Percentiles rank a stretch among this genome's conserved stretches.
These are phyloP conservation scores for Knoxdaviesia proteae DNA, from an alignment of 2,329 filamentous ascomycete genomes.

Conservation along the genomic window DNA sequence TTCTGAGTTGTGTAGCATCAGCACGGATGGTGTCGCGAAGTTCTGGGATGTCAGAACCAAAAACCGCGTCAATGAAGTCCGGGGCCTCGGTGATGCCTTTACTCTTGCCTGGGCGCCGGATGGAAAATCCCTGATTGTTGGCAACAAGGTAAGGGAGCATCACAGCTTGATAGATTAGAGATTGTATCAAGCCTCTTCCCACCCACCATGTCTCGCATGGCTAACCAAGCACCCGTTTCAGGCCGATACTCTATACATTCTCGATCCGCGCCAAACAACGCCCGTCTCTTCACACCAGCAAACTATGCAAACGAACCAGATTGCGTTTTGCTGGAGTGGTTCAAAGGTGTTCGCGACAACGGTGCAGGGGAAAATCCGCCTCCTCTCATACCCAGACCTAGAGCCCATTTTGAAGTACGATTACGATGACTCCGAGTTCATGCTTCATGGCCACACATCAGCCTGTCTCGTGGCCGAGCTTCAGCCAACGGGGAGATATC, in stretches of 20 bases:
- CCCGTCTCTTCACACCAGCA: conserved; percentile 39
- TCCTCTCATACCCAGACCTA: conserved; percentile 46
- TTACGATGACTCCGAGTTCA: conserved; percentile 30
- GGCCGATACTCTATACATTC: conserved; percentile 39
- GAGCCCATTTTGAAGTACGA: conserved; percentile 30
- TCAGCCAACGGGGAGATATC: conserved; percentile 48
- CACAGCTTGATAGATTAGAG: conserved; percentile 1
- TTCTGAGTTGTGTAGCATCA: conserved; percentile 55
- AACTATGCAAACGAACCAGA: conserved; percentile 45
- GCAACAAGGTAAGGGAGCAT: conserved; percentile 38
- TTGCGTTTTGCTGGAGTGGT: conserved; percentile 54
- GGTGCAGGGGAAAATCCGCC: conserved; percentile 47
- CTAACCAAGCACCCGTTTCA: conserved; percentile 11
- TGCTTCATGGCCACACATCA: conserved; percentile 51
- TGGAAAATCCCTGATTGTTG: conserved; percentile 48
- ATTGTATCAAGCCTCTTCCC: not conserved
- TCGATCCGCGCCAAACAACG: conserved; percentile 37
- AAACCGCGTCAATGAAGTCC: conserved; percentile 47
- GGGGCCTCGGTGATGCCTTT: conserved; percentile 43
- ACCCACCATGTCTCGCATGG: not conserved
- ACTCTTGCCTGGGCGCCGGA: conserved; percentile 56
- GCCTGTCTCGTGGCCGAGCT: conserved; percentile 48
- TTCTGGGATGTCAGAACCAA: conserved; percentile 67
- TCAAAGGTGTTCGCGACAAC: conserved; percentile 50
- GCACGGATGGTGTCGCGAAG: conserved; percentile 51